Evolutionary conservation across 2,329 filamentous ascomycete species (phyloP), one percentile per base, ranked within the genome.

Genomic region (Pochonia chlamydosporia): DNA sequence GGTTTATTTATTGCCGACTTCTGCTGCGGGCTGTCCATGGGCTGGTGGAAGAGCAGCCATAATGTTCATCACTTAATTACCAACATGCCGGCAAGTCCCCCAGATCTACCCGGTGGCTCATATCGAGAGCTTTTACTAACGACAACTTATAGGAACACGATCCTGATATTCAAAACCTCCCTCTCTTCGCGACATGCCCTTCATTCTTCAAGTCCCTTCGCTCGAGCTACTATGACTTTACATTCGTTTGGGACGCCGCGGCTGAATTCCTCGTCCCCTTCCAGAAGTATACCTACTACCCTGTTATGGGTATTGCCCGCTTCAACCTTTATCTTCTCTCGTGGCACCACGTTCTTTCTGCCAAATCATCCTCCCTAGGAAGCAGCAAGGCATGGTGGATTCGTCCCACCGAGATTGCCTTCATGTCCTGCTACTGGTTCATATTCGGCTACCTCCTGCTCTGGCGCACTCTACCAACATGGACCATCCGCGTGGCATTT

Each of bases 251-350:
- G 69, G 82, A 87, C 59, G 70, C 72, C 6, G 71, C 72, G 14
- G 81, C 82, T 40, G 76, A 81, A 52, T 62, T 82, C 50, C 58
- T 83, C 46, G 69, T 87, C 5, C 73, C 71, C 7, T 79, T 74
- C 58, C 84, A 88, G 60, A 68, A 78, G 45, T 85, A 79, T 64
- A 78, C 81, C 0, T 88, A 87, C 68, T 87, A 87, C 60, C 79
- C 82, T 1, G 64, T 85, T 57, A 79, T 88, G 69, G 71, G 70
- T 50, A 70, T 87, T 46, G 84, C 82, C 3, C 82, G 84, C 50
- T 87, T 88, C 76, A 87, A 87, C 60, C 75, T 88, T 2, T 87
- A 87, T 63, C 64, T 81, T 16, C 73, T 87, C 10, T 83, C 80
- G 4, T 85, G 81, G 81, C 66, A 75, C 14, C 82, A 85, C 59